Evolutionary conservation across 1,139 yeast species (phyloP).

Genomic region (Casaregolazyma lundiana): DNA sequence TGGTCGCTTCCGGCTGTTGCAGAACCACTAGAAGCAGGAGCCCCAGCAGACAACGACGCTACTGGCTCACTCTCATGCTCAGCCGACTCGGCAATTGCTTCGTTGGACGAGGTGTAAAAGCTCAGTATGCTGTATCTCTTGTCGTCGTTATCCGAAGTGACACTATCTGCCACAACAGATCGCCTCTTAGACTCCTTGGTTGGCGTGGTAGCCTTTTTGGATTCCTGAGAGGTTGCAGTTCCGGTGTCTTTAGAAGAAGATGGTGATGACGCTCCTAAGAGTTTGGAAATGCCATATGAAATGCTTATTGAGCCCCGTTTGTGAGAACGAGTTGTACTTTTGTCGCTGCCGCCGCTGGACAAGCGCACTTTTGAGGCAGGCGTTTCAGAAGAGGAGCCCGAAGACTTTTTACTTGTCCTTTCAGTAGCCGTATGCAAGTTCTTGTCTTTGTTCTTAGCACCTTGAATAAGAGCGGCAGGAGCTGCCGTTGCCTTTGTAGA

Average conservation of each 20-base stretch:
- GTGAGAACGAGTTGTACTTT: conserved; percentile 14
- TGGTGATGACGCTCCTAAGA: conserved; percentile 20
- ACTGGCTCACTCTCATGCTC: background rate
- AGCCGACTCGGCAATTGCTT: background rate
- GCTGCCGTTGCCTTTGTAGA: conserved; percentile 3
- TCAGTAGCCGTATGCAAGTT: background rate
- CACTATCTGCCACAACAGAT: conserved; percentile 7
- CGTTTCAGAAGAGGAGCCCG: conserved; percentile 1
- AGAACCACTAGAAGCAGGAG: conserved; percentile 7
- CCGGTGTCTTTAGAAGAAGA: conserved; percentile 5
- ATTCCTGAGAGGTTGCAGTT: conserved; percentile 3
- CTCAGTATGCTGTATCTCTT: conserved; percentile 27
- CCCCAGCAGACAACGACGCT: background rate
- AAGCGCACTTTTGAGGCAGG: conserved; percentile 1
- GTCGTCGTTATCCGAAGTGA: conserved; percentile 16
- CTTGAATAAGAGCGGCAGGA: conserved; percentile 5
- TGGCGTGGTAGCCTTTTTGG: conserved; percentile 15
- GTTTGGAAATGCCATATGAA: conserved; percentile 29
- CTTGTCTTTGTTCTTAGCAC: conserved; percentile 4
- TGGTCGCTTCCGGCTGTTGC: conserved; percentile 13
- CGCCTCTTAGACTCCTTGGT: conserved; percentile 10
- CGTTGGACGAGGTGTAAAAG: conserved; percentile 19
- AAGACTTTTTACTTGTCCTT: conserved; percentile 7
- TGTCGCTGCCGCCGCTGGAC: background rate
- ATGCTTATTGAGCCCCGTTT: conserved; percentile 28